These are phyloP conservation scores for Annulohypoxylon nitens DNA, from an alignment of 495 filamentous ascomycete genomes.

Conservation along the genomic window DNA sequence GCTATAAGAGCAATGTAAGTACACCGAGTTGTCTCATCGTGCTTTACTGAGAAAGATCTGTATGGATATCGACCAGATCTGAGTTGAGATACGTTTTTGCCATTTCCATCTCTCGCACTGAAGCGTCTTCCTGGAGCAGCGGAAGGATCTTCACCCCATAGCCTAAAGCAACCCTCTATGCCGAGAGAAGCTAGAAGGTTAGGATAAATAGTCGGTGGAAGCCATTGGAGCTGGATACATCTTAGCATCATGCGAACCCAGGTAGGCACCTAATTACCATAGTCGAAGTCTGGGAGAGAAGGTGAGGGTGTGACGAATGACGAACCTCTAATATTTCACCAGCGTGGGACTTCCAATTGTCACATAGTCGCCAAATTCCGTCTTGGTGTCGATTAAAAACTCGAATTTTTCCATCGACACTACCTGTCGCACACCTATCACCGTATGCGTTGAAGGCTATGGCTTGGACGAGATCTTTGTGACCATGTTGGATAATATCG, in stretches of 20 bases:
- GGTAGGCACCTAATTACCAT: background rate
- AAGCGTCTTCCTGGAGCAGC: slow-evolving; percentile 84
- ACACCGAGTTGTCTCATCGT: slow-evolving; percentile 72
- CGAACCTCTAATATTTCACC: slow-evolving; percentile 90
- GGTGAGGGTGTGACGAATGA: background rate
- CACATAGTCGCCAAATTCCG: slow-evolving; percentile 81
- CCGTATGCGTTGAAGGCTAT: slow-evolving; percentile 84
- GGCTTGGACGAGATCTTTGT: slow-evolving; percentile 77
- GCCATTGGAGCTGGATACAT: slow-evolving; percentile 78
- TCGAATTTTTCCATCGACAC: slow-evolving; percentile 92
- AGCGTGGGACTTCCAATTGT: slow-evolving; percentile 92
- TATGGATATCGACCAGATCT: slow-evolving; percentile 58
- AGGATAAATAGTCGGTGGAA: slow-evolving; percentile 68
- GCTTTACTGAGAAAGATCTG: slow-evolving; percentile 84
- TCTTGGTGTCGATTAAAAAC: slow-evolving; percentile 87
- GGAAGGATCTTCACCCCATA: slow-evolving; percentile 89
- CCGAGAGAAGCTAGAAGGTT: slow-evolving; percentile 75
- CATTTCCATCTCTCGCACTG: slow-evolving; percentile 57
- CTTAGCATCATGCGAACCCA: background rate
- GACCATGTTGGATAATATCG: slow-evolving; percentile 68
- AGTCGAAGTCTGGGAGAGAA: background rate
- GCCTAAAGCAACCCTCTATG: slow-evolving; percentile 86
- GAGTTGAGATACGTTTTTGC: slow-evolving; percentile 61
- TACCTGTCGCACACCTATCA: slow-evolving; percentile 89
- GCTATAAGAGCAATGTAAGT: slow-evolving; percentile 88